These are phyloP conservation scores for Solanum etuberosum DNA, from an alignment of 257 asterid species.

Conservation along the genomic window DNA sequence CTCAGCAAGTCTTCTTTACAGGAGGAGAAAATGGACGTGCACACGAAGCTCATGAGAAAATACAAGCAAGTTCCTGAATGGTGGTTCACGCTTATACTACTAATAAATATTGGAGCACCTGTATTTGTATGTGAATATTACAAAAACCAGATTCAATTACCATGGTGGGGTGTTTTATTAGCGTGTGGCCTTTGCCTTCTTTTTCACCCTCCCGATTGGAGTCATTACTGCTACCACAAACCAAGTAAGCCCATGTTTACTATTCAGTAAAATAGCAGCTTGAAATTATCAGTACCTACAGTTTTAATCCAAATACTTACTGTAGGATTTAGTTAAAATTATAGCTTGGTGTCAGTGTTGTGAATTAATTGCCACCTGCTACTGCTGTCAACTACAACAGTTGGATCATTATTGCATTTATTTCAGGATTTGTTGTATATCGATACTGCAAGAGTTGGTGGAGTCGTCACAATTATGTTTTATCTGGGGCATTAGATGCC, in stretches of 20 bases:
- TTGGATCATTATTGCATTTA: slow-evolving; percentile 67
- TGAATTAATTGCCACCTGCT: slow-evolving; percentile 54
- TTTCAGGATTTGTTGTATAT: slow-evolving; percentile 60
- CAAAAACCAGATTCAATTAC: slow-evolving; percentile 75
- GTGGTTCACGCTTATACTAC: slow-evolving; percentile 71
- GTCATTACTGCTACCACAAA: slow-evolving; percentile 80
- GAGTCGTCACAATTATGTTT: slow-evolving; percentile 65
- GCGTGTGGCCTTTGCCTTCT: slow-evolving; percentile 74
- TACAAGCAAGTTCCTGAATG: slow-evolving; percentile 89
- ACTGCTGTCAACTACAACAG: slow-evolving; percentile 77
- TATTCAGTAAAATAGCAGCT: neutral
- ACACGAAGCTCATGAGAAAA: slow-evolving; percentile 75
- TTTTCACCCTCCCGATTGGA: slow-evolving; percentile 85
- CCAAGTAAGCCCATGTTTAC: slow-evolving; percentile 30
- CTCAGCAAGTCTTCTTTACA: slow-evolving; percentile 63
- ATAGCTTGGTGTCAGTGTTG: neutral
- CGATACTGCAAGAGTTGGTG: slow-evolving; percentile 59
- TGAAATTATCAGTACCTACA: neutral
- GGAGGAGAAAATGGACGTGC: slow-evolving; percentile 65
- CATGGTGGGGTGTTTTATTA: slow-evolving; percentile 93
- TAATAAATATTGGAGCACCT: slow-evolving; percentile 47
- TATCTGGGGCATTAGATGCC: slow-evolving; percentile 86
- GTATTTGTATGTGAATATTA: slow-evolving; percentile 52
- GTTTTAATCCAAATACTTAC: neutral
- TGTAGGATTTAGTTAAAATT: neutral